phyloP scores from a whole-genome alignment of 1,139 yeast species.

The Pichia sp. region DNA sequence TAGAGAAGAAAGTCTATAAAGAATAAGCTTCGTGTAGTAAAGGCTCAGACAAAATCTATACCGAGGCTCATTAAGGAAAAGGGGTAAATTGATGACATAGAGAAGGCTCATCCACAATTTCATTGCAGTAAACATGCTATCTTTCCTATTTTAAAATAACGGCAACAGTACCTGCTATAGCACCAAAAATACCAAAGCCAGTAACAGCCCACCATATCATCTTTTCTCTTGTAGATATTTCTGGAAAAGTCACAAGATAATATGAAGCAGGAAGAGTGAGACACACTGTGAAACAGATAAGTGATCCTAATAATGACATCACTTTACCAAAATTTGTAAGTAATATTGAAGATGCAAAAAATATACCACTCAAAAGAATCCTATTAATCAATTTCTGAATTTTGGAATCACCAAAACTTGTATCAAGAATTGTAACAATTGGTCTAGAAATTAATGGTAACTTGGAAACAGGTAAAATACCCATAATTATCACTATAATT shows the following conservation, averaged over 20 bases:
- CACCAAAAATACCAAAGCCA: slow-evolving; percentile 37
- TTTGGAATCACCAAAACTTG: not conserved
- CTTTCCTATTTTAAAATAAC: slow-evolving; percentile 16
- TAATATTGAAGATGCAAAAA: slow-evolving; percentile 46
- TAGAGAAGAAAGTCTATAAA: too few relatives aligned
- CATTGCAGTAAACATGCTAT: too few relatives aligned
- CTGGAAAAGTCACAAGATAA: slow-evolving; percentile 29
- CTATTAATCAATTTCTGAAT: slow-evolving; percentile 17
- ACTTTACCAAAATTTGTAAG: slow-evolving; percentile 77
- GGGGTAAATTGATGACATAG: too few relatives aligned
- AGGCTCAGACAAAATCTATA: too few relatives aligned
- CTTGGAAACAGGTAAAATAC: slow-evolving; percentile 79
- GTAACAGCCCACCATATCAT: slow-evolving; percentile 41
- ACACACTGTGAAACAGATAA: slow-evolving; percentile 75
- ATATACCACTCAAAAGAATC: slow-evolving; percentile 21
- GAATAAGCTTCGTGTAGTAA: too few relatives aligned
- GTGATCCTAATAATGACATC: slow-evolving; percentile 77
- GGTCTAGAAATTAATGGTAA: slow-evolving; percentile 87
- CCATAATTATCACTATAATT: slow-evolving; percentile 61
- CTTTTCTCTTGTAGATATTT: slow-evolving; percentile 26
- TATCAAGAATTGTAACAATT: slow-evolving; percentile 61
- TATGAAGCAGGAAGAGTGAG: slow-evolving; percentile 69
- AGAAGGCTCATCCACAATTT: not conserved
- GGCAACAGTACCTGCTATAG: slow-evolving; percentile 44
- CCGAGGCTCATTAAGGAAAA: not conserved